Base-by-base conservation (phyloP, 768 basidiomycete genomes). In the Dentipellis sp. region DNA sequence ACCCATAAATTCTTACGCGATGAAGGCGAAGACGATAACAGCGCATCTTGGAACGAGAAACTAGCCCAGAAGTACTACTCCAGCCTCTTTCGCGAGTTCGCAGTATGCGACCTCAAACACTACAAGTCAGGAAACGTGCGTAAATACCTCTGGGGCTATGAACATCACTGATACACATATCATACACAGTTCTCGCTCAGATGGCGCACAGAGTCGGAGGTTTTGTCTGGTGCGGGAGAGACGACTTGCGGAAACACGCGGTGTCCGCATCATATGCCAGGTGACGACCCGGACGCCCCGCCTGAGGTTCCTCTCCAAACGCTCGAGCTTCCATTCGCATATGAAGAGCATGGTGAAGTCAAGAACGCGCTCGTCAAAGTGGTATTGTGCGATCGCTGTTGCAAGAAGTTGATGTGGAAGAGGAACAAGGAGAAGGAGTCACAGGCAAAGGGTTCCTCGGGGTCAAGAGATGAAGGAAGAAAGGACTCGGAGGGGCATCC, bases 201-300 rank as follows among this genome's bases (percentile, higher is more conserved):
- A 12, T 98, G 95, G 95, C 78, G 95, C 36, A 94, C 94, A 0
- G 94, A 97, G 65, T 73, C 78, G 2, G 95, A 98, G 70, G 94
- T 97, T 12, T 73, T 98, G 2, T 79, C 82, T 0, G 90, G 89
- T 21, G 80, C 83, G 2, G 95, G 94, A 2, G 91, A 97, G 68
- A 79, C 81, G 3, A 89, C 91, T 0, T 98, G 95, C 64, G 94
- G 81, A 1, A 94, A 94, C 60, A 82, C 91, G 19, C 88, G 94
- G 21, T 98, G 95, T 65, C 70, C 75, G 51, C 78, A 94, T 59
- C 71, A 75, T 51, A 66, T 73, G 0, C 62, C 66, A 40, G 64
- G 65, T 55, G 61, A 59, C 12, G 58, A 63, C 29, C 52, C 63
- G 60, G 53, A 70, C 68, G 23, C 45, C 7, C 54, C 59, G 10